Evolutionary conservation across 768 basidiomycete genomes (phyloP).

Genomic region (Paxillus rubicundulus): DNA sequence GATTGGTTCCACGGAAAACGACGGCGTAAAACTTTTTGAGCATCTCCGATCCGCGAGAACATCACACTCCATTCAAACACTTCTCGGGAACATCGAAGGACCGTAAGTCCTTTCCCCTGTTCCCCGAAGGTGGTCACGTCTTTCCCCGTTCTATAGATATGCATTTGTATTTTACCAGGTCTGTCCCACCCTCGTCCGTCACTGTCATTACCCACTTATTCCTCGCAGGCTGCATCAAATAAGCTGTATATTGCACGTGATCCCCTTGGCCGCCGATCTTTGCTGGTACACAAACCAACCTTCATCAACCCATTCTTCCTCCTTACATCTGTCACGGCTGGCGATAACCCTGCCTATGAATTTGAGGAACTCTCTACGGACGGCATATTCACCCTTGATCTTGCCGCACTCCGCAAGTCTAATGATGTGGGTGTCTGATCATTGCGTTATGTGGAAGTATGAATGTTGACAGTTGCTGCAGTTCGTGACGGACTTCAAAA

Average conservation of each 20-base stretch:
- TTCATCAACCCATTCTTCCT: conserved; percentile 49
- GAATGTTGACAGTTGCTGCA: conserved; percentile 6
- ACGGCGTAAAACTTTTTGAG: conserved; percentile 56
- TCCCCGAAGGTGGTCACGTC: not conserved
- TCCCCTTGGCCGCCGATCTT: conserved; percentile 83
- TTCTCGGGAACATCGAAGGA: conserved; percentile 69
- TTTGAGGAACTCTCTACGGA: conserved; percentile 65
- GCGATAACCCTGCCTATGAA: conserved; percentile 41
- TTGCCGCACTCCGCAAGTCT: conserved; percentile 26
- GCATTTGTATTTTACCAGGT: conserved; percentile 81
- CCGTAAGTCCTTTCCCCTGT: conserved; percentile 53
- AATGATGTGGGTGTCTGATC: conserved; percentile 24
- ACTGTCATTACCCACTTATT: not conserved
- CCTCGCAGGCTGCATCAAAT: conserved; percentile 39
- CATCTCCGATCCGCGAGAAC: conserved; percentile 22
- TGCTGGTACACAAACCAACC: conserved; percentile 66
- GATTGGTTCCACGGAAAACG: conserved; percentile 66
- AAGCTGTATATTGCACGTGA: conserved; percentile 75
- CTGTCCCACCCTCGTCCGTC: conserved; percentile 17
- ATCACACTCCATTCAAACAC: conserved; percentile 42
- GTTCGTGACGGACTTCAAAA: conserved; percentile 22
- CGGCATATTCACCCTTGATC: conserved; percentile 53
- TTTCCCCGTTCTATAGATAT: conserved; percentile 46
- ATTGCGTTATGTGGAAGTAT: not conserved
- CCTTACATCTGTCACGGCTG: conserved; percentile 64